These are phyloP conservation scores for Xylaria longipes DNA, from an alignment of 495 filamentous ascomycete genomes.

Conservation along the genomic window DNA sequence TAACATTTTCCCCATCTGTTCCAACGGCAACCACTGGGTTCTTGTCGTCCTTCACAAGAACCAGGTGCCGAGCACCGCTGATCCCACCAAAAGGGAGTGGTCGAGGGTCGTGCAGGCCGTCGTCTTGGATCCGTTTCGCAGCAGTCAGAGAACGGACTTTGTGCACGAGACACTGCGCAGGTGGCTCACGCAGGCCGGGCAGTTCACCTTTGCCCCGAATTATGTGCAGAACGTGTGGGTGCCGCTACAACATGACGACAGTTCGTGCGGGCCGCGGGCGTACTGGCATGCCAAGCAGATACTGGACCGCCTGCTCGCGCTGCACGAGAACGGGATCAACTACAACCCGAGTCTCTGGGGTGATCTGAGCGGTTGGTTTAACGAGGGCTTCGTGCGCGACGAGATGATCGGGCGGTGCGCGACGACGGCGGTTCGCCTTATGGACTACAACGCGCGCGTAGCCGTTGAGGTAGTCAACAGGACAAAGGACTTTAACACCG, in stretches of 20 bases:
- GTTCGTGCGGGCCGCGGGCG: slow-evolving; percentile 31
- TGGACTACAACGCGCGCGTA: slow-evolving; percentile 34
- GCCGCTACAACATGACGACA: slow-evolving; percentile 21
- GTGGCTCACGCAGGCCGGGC: background rate
- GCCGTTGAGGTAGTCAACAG: slow-evolving; percentile 31
- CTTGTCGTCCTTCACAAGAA: slow-evolving; percentile 31
- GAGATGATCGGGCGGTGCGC: slow-evolving; percentile 38
- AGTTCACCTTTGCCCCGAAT: slow-evolving; percentile 8
- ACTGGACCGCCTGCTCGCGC: slow-evolving; percentile 28
- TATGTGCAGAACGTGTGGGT: slow-evolving; percentile 10
- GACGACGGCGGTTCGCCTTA: slow-evolving; percentile 17
- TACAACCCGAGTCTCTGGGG: slow-evolving; percentile 25
- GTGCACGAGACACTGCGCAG: background rate
- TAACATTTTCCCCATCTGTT: slow-evolving; percentile 31
- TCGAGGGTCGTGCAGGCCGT: slow-evolving; percentile 23
- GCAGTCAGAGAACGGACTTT: background rate
- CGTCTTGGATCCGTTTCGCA: slow-evolving; percentile 26
- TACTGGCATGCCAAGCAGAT: slow-evolving; percentile 35
- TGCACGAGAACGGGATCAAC: background rate
- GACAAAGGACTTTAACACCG: background rate
- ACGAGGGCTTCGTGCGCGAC: slow-evolving; percentile 31
- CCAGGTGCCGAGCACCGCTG: background rate
- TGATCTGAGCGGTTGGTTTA: slow-evolving; percentile 29
- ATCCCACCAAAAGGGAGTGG: slow-evolving; percentile 1
- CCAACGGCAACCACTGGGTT: slow-evolving; percentile 30